A percentile compares a stretch with the other conserved stretches of the same genome.
phyloP scores from a whole-genome alignment of 495 filamentous ascomycete species.

The Amniculicola lignicola region DNA sequence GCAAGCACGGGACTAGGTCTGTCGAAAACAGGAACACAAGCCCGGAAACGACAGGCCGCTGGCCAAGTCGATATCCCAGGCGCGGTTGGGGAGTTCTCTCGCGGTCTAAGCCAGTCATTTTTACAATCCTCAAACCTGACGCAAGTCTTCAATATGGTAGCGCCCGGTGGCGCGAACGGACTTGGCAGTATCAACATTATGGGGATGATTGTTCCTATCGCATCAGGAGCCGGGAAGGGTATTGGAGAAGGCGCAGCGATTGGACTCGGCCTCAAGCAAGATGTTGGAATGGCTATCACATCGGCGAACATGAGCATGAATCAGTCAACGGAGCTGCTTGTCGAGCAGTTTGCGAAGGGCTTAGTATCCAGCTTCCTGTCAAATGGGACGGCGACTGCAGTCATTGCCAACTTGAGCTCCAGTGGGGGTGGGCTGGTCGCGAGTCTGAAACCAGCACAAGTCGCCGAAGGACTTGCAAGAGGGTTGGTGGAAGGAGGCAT shows the following conservation, averaged over 20 bases:
- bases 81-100: constrained; percentile 4
- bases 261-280: constrained; percentile 2
- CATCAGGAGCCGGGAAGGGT: constrained; percentile 16
- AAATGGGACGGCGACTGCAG: not conserved
- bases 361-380: constrained; percentile 8
- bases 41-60: not conserved
- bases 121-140: constrained; percentile 11
- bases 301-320: not conserved
- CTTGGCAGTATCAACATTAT: constrained; percentile 1
- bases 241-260: constrained; percentile 14
- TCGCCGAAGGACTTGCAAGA: constrained; percentile 15
- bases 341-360: constrained; percentile 4
- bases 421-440: not conserved
- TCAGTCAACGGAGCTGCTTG: constrained; percentile 7
- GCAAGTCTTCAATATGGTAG: not conserved
- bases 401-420: not conserved
- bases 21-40: not conserved
- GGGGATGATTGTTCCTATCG: constrained; percentile 5
- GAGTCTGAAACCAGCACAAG: not conserved
- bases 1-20: constrained; percentile 15
- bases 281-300: not conserved
- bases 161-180: not conserved
- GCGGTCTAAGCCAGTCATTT: constrained; percentile 9
- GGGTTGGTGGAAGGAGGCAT: constrained; percentile 15
- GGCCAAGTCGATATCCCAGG: constrained; percentile 1